These are phyloP conservation scores for Sclerotinia sclerotiorum DNA, from an alignment of 2,329 filamentous ascomycete species.

Conservation along the genomic window DNA sequence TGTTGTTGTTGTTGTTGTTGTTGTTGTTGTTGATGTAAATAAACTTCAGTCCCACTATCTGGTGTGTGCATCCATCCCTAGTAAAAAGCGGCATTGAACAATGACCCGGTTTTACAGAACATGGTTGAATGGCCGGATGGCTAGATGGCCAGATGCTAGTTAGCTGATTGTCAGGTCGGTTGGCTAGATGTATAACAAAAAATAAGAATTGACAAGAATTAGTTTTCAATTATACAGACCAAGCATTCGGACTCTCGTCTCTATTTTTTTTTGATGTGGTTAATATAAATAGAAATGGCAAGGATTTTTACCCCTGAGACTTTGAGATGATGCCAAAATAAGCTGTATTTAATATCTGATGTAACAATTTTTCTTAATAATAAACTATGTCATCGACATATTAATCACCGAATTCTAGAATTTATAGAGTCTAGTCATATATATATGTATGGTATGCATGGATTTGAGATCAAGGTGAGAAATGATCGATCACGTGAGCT, in stretches of 20 bases:
- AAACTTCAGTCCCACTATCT: conserved; percentile 13
- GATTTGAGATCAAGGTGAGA: too few relatives aligned
- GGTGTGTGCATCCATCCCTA: not conserved
- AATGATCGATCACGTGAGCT: too few relatives aligned
- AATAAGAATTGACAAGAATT: not conserved
- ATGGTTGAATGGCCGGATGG: not conserved
- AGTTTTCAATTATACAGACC: not conserved
- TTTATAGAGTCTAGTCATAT: too few relatives aligned
- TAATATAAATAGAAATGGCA: not conserved
- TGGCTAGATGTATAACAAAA: too few relatives aligned
- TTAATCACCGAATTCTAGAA: too few relatives aligned
- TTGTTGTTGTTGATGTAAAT: not conserved
- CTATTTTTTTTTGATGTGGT: not conserved
- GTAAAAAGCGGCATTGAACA: not conserved
- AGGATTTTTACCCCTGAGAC: not conserved
- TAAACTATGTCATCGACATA: too few relatives aligned
- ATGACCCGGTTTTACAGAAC: not conserved
- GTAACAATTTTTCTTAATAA: too few relatives aligned
- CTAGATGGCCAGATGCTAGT: too few relatives aligned
- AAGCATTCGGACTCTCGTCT: not conserved
- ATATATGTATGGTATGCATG: too few relatives aligned
- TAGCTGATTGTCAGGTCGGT: too few relatives aligned
- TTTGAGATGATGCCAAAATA: not conserved
- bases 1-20: not conserved
- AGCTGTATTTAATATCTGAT: too few relatives aligned